Evolutionary conservation across 1,284 basidiomycete species (phyloP), one percentile per base, ranked within the genome.

Genomic region (Meripilus lineatus): DNA sequence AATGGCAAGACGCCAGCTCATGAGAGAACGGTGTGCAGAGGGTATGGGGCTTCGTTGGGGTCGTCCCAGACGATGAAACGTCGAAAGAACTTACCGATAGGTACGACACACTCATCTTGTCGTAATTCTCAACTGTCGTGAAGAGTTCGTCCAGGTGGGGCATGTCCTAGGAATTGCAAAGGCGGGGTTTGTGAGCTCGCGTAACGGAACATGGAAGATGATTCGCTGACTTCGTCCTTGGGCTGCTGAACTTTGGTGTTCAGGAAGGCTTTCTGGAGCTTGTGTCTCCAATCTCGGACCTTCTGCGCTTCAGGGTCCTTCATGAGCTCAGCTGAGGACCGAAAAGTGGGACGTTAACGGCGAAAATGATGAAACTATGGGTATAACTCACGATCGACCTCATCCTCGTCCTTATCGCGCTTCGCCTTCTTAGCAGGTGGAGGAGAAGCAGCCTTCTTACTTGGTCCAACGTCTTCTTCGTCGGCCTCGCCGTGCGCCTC

Each of bases 281-380:
- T 87, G 65, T 93, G 90, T 55, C 92, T 76, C 91, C 92, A 93
- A 45, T 88, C 85, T 54, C 84, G 82, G 58, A 92, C 88, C 58
- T 80, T 83, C 43, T 71, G 50, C 22, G 87, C 87, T 57, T 91
- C 88, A 2, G 80, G 80, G 64, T 93, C 86, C 38, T 63, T 48
- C 21, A 38, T 35, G 11, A 55, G 40, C 25, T 53, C 39, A 39
- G 54, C 38, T 48, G 50, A n/a, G 24, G 30, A 10, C 15, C 15
- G 40, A 39, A 39, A n/a, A 20, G 30, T 37, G 37, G 53, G 35
- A 21, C 30, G 34, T 20, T n/a, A 3, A 13, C 20, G 4, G 6
- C 14, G 21, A 23, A 21, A 28, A 42, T n/a, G 13, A 20, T n/a
- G n/a, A n/a, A n/a, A n/a, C n/a, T n/a, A n/a, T n/a, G n/a, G n/a